Evolutionary conservation across 768 basidiomycete genomes (phyloP), one percentile per base, ranked within the genome.

Genomic region (Termitomyces sp.): DNA sequence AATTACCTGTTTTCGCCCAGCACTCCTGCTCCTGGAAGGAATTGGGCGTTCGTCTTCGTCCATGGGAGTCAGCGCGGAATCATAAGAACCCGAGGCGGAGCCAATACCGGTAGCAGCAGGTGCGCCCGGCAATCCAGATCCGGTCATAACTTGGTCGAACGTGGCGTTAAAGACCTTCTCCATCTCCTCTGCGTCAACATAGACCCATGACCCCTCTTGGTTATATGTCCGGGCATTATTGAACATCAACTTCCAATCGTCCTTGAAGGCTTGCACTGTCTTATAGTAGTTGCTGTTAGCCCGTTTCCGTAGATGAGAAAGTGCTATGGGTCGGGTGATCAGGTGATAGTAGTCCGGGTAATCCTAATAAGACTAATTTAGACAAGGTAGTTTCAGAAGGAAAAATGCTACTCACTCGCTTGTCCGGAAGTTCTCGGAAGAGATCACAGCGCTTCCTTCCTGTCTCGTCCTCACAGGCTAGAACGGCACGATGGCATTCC

Each of bases 131-230:
- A 92, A 75, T 45, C 87, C 88, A 43, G 83, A 85, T 22, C 87
- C 88, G 14, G 73, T 76, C 46, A 88, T 85, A 52, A 77, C 72
- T 36, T 81, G 81, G 44, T 85, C 80, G 66, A 87, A 92, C 9
- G 86, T 76, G 28, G 83, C 77, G 59, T 89, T 81, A 69, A 95
- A 94, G 50, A 87, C 86, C 68, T 89, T 90, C 73, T 96, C 90
- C 90, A 95, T 92, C 75, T 93, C 91, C 50, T 92, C 90, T 8
- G 96, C 94, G 60, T 96, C 93, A 59, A 90, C 79, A 72, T 94
- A 96, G 38, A 97, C 94, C 90, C 92, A 93, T 0, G 93, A 95
- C 1, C 90, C 93, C 72, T 96, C 93, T 70, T 90, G 87, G 70
- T 98, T 98, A 78, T 93, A 98, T 45, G 85, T 90, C 65, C 90